phyloP scores from a whole-genome alignment of 2,329 filamentous ascomycete genomes.

The Talaromyces sp. region DNA sequence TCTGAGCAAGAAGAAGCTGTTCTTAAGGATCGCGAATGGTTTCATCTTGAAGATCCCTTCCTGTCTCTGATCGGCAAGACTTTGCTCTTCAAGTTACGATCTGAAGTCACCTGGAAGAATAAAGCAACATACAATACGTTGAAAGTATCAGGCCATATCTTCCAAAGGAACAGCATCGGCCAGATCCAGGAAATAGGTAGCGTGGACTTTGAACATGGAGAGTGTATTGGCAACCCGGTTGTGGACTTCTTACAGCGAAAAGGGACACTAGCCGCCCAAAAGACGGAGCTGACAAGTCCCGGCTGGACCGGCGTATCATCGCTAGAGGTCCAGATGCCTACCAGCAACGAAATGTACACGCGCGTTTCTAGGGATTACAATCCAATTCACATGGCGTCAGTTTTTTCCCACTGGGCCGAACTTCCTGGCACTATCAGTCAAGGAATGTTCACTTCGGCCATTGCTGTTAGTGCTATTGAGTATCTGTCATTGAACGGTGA shows the following conservation, averaged over 20 bases:
- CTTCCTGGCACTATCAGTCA: slow-evolving; percentile 98
- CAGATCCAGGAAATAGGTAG: neutral
- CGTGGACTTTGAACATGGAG: neutral
- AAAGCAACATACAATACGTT: neutral
- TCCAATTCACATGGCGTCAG: slow-evolving; percentile 94
- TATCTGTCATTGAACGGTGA: slow-evolving; percentile 95
- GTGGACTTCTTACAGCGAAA: neutral
- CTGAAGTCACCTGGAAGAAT: neutral
- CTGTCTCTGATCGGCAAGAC: neutral
- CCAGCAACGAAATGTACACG: slow-evolving; percentile 88
- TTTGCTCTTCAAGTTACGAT: neutral
- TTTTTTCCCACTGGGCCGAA: slow-evolving; percentile 93
- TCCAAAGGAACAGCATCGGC: neutral
- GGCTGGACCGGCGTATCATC: slow-evolving; percentile 1
- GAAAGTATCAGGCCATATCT: neutral
- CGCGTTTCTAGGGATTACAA: slow-evolving; percentile 98
- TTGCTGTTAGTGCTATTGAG: slow-evolving; percentile 90
- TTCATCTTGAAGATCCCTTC: neutral
- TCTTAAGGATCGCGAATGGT: slow-evolving; percentile 91
- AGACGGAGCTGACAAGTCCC: neutral
- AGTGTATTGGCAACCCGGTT: neutral
- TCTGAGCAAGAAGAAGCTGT: slow-evolving; percentile 90
- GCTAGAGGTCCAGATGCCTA: neutral
- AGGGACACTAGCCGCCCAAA: neutral
- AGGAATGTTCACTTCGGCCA: slow-evolving; percentile 98